Evolutionary conservation across 1,284 basidiomycete species (phyloP).

Genomic region (Trametes sp.): DNA sequence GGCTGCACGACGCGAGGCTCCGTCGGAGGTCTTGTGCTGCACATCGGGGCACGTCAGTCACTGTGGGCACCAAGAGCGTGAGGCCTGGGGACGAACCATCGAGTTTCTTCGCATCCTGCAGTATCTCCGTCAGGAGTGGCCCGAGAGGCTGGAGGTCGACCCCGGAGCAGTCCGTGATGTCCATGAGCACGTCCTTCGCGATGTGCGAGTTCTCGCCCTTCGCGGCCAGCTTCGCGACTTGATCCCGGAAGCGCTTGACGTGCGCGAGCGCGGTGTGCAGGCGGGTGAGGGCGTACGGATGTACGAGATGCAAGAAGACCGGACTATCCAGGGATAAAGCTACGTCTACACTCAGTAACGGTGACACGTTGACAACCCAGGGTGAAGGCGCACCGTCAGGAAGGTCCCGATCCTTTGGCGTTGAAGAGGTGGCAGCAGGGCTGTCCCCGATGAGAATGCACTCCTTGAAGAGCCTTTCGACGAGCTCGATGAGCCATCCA

Average conservation of each 20-base stretch:
- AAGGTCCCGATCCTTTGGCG: constrained; percentile 3
- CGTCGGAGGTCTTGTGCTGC: constrained; percentile 57
- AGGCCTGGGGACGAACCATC: constrained; percentile 40
- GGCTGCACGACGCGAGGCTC: constrained; percentile 63
- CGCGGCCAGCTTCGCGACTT: constrained; percentile 57
- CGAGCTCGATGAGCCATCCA: constrained; percentile 64
- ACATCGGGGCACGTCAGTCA: neutral
- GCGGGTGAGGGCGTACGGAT: constrained; percentile 64
- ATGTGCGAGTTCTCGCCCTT: constrained; percentile 66
- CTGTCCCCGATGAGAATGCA: constrained; percentile 56
- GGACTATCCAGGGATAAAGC: constrained; percentile 31
- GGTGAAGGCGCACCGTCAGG: constrained; percentile 9
- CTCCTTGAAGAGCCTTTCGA: constrained; percentile 70
- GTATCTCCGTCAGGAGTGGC: constrained; percentile 49
- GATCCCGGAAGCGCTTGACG: constrained; percentile 63
- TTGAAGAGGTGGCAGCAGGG: constrained; percentile 6
- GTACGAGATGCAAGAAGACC: constrained; percentile 64
- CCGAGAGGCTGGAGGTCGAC: constrained; percentile 63
- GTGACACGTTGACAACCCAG: neutral
- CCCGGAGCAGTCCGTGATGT: constrained; percentile 68
- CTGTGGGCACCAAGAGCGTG: neutral
- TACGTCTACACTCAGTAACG: neutral
- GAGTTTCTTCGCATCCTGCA: constrained; percentile 39
- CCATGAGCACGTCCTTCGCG: constrained; percentile 66
- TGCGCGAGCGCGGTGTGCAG: constrained; percentile 58